Evolutionary conservation across 768 basidiomycete genomes (phyloP), one percentile per base, ranked within the genome.

Genomic region (Leucocoprinus sp.): DNA sequence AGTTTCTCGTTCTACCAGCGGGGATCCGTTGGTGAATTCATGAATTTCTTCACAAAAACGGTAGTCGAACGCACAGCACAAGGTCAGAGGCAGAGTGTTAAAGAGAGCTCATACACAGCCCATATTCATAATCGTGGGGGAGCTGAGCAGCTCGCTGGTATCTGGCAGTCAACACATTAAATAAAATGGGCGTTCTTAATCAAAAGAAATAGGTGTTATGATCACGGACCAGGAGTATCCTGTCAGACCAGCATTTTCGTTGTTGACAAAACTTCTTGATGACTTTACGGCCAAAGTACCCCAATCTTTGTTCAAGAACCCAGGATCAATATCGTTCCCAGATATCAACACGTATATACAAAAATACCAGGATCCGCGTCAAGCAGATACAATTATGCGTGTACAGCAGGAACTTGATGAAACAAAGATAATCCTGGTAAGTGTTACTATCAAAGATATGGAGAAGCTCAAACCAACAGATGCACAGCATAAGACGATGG

Each of bases 381-480:
- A 97, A 66, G 95, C 95, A 5, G 95, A 99, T 68, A 84, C 89
- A 15, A 97, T 99, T 59, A 95, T 98, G 93, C 78, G 84, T 53
- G 96, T 99, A 9, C 96, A 99, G 64, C 86, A 92, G 59, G 96
- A 99, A 61, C 67, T 99, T 43, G 96, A 99, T 61, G 96, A 99
- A 70, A 98, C 96, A 2, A 99, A 99, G 84, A 95, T 99, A 54
- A 80, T 98, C 37, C 68, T 99, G 63, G 93, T 95, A 56, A 49
- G 87, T 71, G 22, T 41, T 14, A 15, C 8, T 28, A 19, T 39
- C 34, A 37, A 26, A 24, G 35, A 44, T 17, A 46, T 43, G 37
- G 24, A 43, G 23, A 26, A 27, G 15, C n/a, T n/a, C n/a, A 9
- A 26, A 27, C 45, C 42, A 15, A 40, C 11, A 34, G 27, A 37